Base-by-base conservation (phyloP, 495 filamentous ascomycete genomes). In the Xylaria cubensis region DNA sequence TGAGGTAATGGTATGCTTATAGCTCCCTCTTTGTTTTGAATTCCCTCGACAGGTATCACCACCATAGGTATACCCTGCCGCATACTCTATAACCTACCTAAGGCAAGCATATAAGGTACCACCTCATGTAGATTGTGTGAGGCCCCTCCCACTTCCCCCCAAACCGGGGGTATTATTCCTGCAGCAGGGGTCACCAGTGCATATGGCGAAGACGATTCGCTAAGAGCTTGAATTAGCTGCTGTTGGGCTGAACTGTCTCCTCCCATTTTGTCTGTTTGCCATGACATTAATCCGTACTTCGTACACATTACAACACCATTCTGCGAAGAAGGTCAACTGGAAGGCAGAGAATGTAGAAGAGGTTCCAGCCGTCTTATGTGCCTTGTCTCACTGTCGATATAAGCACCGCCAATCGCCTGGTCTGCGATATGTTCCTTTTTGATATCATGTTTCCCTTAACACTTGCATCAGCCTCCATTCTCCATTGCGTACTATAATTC, bases 171-270 rank as follows among this genome's bases (percentile, higher is more conserved):
- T 73, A 61, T 66, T 29, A 32, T 64, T 67, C 70, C 76, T 74
- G 61, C 67, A 64, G 41, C 74, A 78, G 74, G 76, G 76, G 67
- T 78, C 24, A 39, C 65, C 42, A 48, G 68, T 73, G 56, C 55
- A 32, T 73, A 26, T 34, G 46, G 44, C 51, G 15, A 34, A 26
- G 65, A 42, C 74, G 76, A 78, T 78, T 76, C 67, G 76, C 73
- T 73, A 48, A 70, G 73, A 74, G 71, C 63, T 51, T 61, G 64
- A 76, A 75, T 74, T 73, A 74, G 74, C 51, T 67, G 66, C 63
- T 70, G 72, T 78, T 78, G 76, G 74, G 74, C 74, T 78, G 74
- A 78, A 76, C 69, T 59, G 26, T 63, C 32, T 58, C 41, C 50
- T 69, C 53, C 26, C 34, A 36, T 51, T 50, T 24, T 48, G 39